Percentiles rank a stretch among this genome's conserved stretches.
These are phyloP conservation scores for Phanerodontia chrysosporium DNA, from an alignment of 768 basidiomycete genomes.

Conservation along the genomic window DNA sequence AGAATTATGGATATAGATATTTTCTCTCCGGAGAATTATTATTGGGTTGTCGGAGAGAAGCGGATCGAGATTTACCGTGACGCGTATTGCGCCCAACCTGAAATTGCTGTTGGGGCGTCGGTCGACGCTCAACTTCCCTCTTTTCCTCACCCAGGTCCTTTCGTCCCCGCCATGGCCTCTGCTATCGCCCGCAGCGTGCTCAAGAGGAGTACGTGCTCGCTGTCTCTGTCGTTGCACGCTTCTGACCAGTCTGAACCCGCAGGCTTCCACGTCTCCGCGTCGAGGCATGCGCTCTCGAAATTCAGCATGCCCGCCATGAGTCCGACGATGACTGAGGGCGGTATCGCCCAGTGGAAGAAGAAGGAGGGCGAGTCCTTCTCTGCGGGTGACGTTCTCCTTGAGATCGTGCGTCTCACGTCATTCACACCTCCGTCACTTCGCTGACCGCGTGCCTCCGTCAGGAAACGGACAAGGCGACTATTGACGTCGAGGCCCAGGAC, in stretches of 20 bases:
- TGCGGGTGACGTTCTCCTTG: slow-evolving; percentile 90
- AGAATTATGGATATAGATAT: neutral
- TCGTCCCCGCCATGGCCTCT: slow-evolving; percentile 46
- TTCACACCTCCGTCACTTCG: neutral
- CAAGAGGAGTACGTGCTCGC: slow-evolving; percentile 50
- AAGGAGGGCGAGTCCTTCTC: slow-evolving; percentile 89
- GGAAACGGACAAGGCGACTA: slow-evolving; percentile 99
- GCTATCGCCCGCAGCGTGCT: slow-evolving; percentile 57
- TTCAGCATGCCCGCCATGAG: slow-evolving; percentile 99
- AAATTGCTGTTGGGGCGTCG: slow-evolving; percentile 15
- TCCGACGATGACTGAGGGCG: slow-evolving; percentile 99
- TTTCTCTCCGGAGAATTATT: neutral
- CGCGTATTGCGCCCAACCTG: slow-evolving; percentile 6
- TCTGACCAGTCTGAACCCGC: neutral
- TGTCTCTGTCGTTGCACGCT: neutral
- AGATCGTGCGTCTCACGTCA: slow-evolving; percentile 68
- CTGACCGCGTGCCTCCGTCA: slow-evolving; percentile 9
- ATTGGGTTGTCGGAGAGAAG: slow-evolving; percentile 9
- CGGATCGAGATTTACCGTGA: slow-evolving; percentile 11
- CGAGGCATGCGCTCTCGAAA: slow-evolving; percentile 73
- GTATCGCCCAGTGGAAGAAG: slow-evolving; percentile 96
- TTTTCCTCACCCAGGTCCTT: slow-evolving; percentile 24
- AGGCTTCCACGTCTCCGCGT: slow-evolving; percentile 84
- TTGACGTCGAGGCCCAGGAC: slow-evolving; percentile 98
- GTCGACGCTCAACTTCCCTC: slow-evolving; percentile 14